Conservation (phyloP, 164 flowering plant species). For the Annona cherimola region DNA sequence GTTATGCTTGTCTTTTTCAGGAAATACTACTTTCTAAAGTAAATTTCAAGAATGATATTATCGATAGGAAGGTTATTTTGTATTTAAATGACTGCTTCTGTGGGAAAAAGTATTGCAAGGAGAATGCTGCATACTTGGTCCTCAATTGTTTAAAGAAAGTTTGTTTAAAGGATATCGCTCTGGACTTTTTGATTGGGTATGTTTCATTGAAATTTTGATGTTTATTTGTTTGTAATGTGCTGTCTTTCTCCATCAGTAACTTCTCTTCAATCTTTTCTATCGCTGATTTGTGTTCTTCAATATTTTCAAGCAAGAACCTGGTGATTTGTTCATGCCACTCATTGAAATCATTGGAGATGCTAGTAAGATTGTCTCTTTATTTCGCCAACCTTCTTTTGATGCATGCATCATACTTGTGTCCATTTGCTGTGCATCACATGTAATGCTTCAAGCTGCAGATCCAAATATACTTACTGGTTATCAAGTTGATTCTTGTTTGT, state of each 20-base stretch:
- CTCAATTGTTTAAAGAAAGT: slow-evolving; percentile 52
- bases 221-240: background rate
- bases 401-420: no score
- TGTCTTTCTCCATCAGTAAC: background rate
- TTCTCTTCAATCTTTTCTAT: background rate
- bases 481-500: no score
- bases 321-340: background rate
- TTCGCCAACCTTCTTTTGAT: no score
- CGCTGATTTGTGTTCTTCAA: background rate
- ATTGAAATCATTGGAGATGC: background rate
- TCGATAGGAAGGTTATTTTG: slow-evolving; percentile 67
- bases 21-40: slow-evolving; percentile 74
- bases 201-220: slow-evolving; percentile 10
- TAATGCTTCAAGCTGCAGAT: no score
- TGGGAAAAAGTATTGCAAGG: slow-evolving; percentile 65
- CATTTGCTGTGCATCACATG: no score
- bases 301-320: background rate
- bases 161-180: slow-evolving; percentile 55
- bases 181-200: slow-evolving; percentile 70
- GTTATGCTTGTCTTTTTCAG: slow-evolving; percentile 27
- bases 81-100: slow-evolving; percentile 69
- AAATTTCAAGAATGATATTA: slow-evolving; percentile 49
- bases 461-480: no score
- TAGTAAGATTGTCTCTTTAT: no score
- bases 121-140: slow-evolving; percentile 63